A percentile compares a stretch with the other conserved stretches of the same genome.
Conservation (phyloP, 2,329 filamentous ascomycete genomes). For the Emmonsia crescens region DNA sequence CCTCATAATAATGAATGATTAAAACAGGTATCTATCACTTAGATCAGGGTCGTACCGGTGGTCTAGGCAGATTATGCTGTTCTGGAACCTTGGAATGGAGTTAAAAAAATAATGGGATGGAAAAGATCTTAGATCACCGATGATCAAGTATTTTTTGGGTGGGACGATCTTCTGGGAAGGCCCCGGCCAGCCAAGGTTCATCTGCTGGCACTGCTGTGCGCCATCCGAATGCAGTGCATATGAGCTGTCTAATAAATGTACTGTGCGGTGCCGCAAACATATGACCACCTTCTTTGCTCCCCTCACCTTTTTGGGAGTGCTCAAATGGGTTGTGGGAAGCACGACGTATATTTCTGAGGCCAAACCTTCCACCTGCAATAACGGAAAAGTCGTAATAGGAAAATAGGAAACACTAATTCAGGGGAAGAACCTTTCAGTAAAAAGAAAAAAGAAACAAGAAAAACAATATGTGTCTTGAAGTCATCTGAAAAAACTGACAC, state of each 20-base stretch:
- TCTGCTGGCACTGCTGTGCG: conserved; percentile 5
- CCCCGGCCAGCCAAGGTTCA: neutral
- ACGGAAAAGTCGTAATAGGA: neutral
- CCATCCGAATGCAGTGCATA: conserved; percentile 3
- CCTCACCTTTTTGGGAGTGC: neutral
- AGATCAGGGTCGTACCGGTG: neutral
- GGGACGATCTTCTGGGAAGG: conserved; percentile 2
- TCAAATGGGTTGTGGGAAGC: neutral
- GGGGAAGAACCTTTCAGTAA: neutral
- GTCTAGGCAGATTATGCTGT: neutral
- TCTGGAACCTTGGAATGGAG: neutral
- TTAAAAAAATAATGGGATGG: neutral
- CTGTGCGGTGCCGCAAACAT: neutral
- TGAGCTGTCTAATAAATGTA: conserved; percentile 1
- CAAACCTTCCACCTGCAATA: neutral
- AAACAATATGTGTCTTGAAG: neutral
- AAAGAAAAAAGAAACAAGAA: neutral
- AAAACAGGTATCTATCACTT: neutral
- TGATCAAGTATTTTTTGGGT: conserved; percentile 2
- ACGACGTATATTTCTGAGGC: neutral
- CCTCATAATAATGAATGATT: neutral
- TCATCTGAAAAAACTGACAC: neutral
- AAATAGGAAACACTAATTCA: neutral
- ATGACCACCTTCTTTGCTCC: neutral
- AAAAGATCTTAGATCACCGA: conserved; percentile 1